Base-by-base conservation (phyloP, 2,329 filamentous ascomycete species). In the Colletotrichum sp. region DNA sequence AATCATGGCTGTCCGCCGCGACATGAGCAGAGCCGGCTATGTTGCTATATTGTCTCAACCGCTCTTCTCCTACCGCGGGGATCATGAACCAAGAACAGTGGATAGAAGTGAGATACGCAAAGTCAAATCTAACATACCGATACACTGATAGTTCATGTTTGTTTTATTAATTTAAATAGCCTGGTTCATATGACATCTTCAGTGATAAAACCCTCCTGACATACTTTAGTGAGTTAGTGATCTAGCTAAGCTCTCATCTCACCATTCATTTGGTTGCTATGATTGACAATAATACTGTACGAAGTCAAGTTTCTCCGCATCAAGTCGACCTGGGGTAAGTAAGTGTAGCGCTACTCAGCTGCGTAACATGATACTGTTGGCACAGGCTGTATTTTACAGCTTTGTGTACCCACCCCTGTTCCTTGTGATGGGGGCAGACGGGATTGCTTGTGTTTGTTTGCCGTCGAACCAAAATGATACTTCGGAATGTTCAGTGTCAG, bases 231-330 rank as follows among this genome's bases (percentile, higher is more conserved):
- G 34, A 36, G 34, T 36, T 36, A 36, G 15, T 36, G 2, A 36
- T 2, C 15, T 4, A 0, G 34, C 0, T 36, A 36, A 36, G 0
- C 34, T 36, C 34, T 36, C 34, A 36, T 6, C 3, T 44, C 0
- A 10, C 0, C 0, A 44, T 6, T 44, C 8, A 44, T 1, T n/a
- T n/a, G 0, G 2, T 44, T 10, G 0, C 18, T 44, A 0, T 36
- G 0, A 36, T 36, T 16, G 15, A 2, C 34, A 4, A 36, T 36
- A 36, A 36, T 0, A 36, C 34, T 36, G 26, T 6, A 26, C 26
- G 5, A 26, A 26, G 7, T 26, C 26, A 26, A 2, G 5, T 26
- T 2, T 5, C 26, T 26, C 6, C 26, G 1, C 26, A 26, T 26
- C 26, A 26, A 26, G 26, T 26, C 26, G 26, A 26, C 26, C 26